Evolutionary conservation across 129 eudicot genomes (phyloP).

Genomic region (Flaveria trinervia): DNA sequence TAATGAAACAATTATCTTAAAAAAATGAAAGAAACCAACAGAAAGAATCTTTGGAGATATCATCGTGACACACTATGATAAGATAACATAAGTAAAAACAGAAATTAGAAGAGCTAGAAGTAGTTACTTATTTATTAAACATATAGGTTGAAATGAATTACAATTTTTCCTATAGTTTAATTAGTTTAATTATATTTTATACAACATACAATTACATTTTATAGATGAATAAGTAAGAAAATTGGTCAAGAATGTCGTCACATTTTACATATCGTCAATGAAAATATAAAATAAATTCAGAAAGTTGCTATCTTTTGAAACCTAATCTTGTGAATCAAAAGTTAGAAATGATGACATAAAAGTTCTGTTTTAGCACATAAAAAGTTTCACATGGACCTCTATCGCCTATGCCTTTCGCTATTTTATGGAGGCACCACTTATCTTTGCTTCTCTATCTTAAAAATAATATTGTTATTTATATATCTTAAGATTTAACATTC

Average conservation of each 20-base stretch:
- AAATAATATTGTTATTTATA: neutral
- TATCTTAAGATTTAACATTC: too few relatives aligned
- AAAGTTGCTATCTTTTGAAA: constrained; percentile 26
- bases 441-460: neutral
- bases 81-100: too few relatives aligned
- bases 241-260: neutral
- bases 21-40: too few relatives aligned
- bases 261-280: neutral
- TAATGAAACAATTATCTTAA: too few relatives aligned
- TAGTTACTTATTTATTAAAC: too few relatives aligned
- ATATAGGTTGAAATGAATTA: neutral
- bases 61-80: too few relatives aligned
- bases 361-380: constrained; percentile 14
- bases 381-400: constrained; percentile 19
- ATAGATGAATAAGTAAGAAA: neutral
- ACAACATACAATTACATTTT: neutral
- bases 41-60: too few relatives aligned
- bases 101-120: too few relatives aligned
- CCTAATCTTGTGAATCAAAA: constrained; percentile 34
- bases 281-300: neutral
- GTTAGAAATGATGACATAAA: constrained; percentile 40
- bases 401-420: constrained; percentile 16
- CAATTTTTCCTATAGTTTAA: neutral
- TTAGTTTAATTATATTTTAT: neutral
- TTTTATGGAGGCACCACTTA: constrained; percentile 9